These are phyloP conservation scores for Globisporangium spinosum DNA, from an alignment of 352 stramenopile genomes.

Conservation along the genomic window DNA sequence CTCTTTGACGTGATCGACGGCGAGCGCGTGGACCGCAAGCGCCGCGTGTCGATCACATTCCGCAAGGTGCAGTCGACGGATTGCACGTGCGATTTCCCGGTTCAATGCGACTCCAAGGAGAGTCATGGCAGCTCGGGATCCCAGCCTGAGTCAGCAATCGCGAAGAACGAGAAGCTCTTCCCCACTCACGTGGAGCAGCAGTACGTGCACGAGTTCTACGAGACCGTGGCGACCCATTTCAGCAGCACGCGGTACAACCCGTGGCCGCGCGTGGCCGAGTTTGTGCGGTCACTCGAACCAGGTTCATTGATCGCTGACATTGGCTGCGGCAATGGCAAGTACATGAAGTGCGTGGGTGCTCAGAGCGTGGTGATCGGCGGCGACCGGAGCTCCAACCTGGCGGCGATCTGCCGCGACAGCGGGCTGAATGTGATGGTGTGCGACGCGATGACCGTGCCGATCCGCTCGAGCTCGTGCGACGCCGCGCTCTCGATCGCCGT, in stretches of 20 bases:
- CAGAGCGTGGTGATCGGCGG: slow-evolving; percentile 54
- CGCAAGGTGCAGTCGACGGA: slow-evolving; percentile 70
- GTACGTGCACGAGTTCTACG: slow-evolving; percentile 86
- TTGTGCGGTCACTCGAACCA: slow-evolving; percentile 51
- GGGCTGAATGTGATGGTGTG: slow-evolving; percentile 72
- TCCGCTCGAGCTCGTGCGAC: slow-evolving; percentile 72
- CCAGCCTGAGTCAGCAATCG: not conserved
- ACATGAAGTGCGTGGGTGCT: slow-evolving; percentile 78
- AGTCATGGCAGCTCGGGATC: not conserved
- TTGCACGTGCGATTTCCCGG: slow-evolving; percentile 65
- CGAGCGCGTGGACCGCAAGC: slow-evolving; percentile 49
- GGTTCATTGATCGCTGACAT: slow-evolving; percentile 77
- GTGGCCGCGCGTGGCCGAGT: slow-evolving; percentile 69
- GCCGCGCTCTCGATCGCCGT: slow-evolving; percentile 82
- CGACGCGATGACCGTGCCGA: slow-evolving; percentile 68
- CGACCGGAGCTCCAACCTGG: slow-evolving; percentile 62
- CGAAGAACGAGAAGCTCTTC: slow-evolving; percentile 22
- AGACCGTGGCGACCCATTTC: slow-evolving; percentile 79
- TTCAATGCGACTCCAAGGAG: slow-evolving; percentile 51
- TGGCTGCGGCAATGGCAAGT: slow-evolving; percentile 86
- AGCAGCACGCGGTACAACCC: slow-evolving; percentile 86
- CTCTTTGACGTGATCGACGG: slow-evolving; percentile 85
- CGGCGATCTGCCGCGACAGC: slow-evolving; percentile 54
- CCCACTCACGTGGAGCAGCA: slow-evolving; percentile 73
- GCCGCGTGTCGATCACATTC: slow-evolving; percentile 86